phyloP scores from a whole-genome alignment of 2,329 filamentous ascomycete genomes.

The Magnaporthiopsis poae region DNA sequence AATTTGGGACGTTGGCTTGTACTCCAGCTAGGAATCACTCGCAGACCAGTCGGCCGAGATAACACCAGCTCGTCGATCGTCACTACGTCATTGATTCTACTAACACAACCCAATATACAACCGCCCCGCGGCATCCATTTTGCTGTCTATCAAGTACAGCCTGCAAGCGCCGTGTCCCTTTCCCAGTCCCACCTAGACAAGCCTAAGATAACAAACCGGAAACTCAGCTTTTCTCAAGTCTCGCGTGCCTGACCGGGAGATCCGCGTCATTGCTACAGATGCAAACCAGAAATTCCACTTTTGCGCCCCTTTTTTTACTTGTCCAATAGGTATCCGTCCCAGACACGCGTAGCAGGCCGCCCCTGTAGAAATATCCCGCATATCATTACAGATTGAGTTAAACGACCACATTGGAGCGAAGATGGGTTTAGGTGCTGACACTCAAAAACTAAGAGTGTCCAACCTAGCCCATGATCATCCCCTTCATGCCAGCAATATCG shows the following conservation, averaged over 20 bases:
- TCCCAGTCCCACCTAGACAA: not conserved
- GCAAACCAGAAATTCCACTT: not conserved
- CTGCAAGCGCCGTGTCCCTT: not conserved
- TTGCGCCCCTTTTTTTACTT: not conserved
- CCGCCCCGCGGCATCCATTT: not conserved
- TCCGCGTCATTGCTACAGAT: not conserved
- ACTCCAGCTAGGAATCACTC: no score
- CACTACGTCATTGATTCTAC: not conserved
- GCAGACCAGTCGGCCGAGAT: no score
- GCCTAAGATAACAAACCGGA: not conserved
- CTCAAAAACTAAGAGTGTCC: not conserved
- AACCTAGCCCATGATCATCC: slow-evolving; percentile 59
- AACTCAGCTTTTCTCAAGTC: not conserved
- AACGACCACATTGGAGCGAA: not conserved
- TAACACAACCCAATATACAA: not conserved
- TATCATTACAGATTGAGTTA: slow-evolving; percentile 7
- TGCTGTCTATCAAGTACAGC: not conserved
- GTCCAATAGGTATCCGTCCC: not conserved
- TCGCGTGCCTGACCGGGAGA: not conserved
- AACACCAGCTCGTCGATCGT: not conserved
- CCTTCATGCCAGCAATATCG: slow-evolving; percentile 75
- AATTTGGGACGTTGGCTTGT: no score
- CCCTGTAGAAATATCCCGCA: not conserved
- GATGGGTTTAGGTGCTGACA: not conserved
- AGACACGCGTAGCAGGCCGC: not conserved